Base-by-base conservation (phyloP, 2,329 filamentous ascomycete species). In the Fusarium dimerum region DNA sequence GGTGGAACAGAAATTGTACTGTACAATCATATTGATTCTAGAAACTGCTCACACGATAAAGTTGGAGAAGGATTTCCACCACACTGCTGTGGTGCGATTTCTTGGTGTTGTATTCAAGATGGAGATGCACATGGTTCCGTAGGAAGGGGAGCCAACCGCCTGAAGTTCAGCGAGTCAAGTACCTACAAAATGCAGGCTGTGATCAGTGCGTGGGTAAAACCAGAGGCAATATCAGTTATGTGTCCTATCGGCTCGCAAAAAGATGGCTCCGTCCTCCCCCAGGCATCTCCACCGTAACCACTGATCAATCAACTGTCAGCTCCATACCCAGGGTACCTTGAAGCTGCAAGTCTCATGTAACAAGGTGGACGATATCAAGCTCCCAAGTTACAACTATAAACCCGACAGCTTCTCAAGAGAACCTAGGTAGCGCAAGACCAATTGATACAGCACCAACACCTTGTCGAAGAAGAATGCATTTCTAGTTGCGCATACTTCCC, bases 291-390 rank as follows among this genome's bases (percentile, higher is more conserved):
- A 64, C 62, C 55, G 45, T 11, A 51, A 48, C 48, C 46, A 18
- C 20, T 26, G 47, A 40, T 32, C 41, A 38, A 55, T 50, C 52
- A 48, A 54, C 48, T 48, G 44, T 48, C 50, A 26, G 20, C 49
- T 57, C 42, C 55, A 49, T 56, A 54, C 56, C 55, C 40, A 59
- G 57, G 62, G 54, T 51, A 52, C 52, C 48, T 61, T 55, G 45
- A 36, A 56, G 63, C 61, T 66, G 61, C 63, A 63, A 60, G 56
- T 57, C 51, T 46, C 52, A 65, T 65, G 63, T 61, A 26, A 61
- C 64, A 60, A 65, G 62, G 62, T 65, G 62, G 64, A 65, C 62
- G 50, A 60, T 57, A 60, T 45, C 20, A 32, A 62, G 55, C 59
- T 58, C 45, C 46, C 48, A 26, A 55, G 20, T 61, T 46, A 48